Evolutionary conservation across 2,329 filamentous ascomycete genomes (phyloP), one percentile per base, ranked within the genome.

Genomic region (Colletotrichum neosansevieriae): DNA sequence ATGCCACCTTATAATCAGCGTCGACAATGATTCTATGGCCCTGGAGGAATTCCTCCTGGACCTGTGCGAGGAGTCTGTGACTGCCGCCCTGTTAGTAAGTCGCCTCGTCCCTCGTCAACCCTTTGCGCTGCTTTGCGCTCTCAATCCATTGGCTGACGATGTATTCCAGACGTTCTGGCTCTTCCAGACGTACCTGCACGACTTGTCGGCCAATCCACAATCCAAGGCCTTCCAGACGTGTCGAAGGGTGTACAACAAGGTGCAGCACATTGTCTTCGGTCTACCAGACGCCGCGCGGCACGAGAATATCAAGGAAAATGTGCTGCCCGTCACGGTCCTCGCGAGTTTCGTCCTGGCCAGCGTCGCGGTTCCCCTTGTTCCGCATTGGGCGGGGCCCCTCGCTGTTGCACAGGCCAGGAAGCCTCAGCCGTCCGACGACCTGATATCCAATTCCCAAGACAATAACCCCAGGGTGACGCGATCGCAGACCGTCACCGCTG

Each of bases 1-100:
- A 84, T 96, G 93, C 79, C 93, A 96, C 82, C 89, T 96, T 71
- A 90, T 94, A 81, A 92, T 96, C 76, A 94, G 92, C 80, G 88
- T 95, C 79, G 90, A 95, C 84, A 96, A 95, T 81, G 93, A 96
- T 84, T 95, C 92, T 73, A 94, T 96, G 92, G 93, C 93, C 56
- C 80, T 96, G 79, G 93, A 96, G 81, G 93, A 96, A 82, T 96
- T 95, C 77, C 86, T 96, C 75, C 83, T 95, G 75, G 93, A 96
- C 79, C 82, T 96, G 69, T 96, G 93, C 80, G 92, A 96, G 79
- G 92, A 95, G 81, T 95, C 92, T 17, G 93, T 94, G 72, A 95
- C 93, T 74, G 92, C 92, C 71, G 92, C 93, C 69, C 84, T 96
- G 72, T 83, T 96, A 83, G 93, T 95, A 84, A 73, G 90, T 83